Percentiles rank a stretch among this genome's conserved stretches.
Evolutionary conservation across 2,329 filamentous ascomycete species (phyloP).

Genomic region (Didymella exigua): DNA sequence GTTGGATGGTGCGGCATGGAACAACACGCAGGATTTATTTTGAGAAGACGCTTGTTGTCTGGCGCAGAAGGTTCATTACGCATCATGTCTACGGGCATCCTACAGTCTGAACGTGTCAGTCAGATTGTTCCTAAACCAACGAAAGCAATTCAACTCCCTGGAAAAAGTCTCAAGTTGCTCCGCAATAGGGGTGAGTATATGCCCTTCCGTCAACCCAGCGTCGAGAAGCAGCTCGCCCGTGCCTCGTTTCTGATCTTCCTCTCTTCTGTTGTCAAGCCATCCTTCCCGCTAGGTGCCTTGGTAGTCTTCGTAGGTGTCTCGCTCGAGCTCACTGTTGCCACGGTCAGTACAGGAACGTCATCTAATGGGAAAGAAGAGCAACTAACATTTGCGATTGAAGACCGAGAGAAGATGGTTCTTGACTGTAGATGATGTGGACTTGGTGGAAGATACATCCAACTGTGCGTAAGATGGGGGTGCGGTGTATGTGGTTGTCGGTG

Average conservation of each 20-base stretch:
- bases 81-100: neutral
- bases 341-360: neutral
- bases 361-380: neutral
- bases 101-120: too few relatives aligned
- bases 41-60: neutral
- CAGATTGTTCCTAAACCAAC: neutral
- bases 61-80: neutral
- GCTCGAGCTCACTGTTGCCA: neutral
- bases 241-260: conserved; percentile 17
- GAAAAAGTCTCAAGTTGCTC: neutral
- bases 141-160: neutral
- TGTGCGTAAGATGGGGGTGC: conserved; percentile 19
- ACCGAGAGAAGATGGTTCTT: conserved; percentile 23
- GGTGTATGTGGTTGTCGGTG: conserved; percentile 1
- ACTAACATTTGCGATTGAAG: conserved; percentile 21
- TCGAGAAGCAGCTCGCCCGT: conserved; percentile 18
- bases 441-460: conserved; percentile 15
- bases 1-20: conserved; percentile 47
- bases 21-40: conserved; percentile 33
- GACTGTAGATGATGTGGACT: conserved; percentile 18
- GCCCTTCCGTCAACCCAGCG: neutral
- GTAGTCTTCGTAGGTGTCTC: neutral
- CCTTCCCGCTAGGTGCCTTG: conserved; percentile 1
- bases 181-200: neutral
- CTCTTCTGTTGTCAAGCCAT: conserved; percentile 9